phyloP scores from a whole-genome alignment of 2,329 filamentous ascomycete genomes.

The Aspergillus clavatus region DNA sequence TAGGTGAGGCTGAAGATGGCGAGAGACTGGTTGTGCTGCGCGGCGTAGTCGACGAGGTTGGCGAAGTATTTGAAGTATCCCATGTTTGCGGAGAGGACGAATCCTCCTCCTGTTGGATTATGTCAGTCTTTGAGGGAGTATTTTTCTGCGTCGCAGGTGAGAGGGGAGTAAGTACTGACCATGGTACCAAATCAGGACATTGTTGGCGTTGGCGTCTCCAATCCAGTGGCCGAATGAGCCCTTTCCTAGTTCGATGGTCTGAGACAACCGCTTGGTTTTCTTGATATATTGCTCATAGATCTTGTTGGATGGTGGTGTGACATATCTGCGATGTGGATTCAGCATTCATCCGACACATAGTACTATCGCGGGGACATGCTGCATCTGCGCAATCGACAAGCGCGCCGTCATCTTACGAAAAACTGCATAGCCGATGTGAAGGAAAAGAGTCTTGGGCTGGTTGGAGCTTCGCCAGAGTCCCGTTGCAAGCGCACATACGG shows the following conservation, averaged over 20 bases:
- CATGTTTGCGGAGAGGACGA: slow-evolving; percentile 44
- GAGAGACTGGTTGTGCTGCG: slow-evolving; percentile 41
- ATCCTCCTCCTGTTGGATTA: slow-evolving; percentile 49
- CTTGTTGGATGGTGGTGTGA: slow-evolving; percentile 22
- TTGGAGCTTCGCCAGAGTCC: slow-evolving; percentile 24
- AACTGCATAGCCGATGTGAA: slow-evolving; percentile 34
- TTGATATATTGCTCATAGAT: slow-evolving; percentile 28
- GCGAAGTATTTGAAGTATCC: slow-evolving; percentile 49
- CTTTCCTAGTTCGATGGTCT: slow-evolving; percentile 29
- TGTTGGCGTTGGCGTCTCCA: slow-evolving; percentile 32
- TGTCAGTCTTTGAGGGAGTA: too few relatives aligned
- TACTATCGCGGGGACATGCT: slow-evolving; percentile 15
- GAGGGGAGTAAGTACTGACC: slow-evolving; percentile 18
- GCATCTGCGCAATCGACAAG: slow-evolving; percentile 26
- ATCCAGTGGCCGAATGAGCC: slow-evolving; percentile 38
- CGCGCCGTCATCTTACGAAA: slow-evolving; percentile 29
- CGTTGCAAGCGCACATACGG: slow-evolving; percentile 26
- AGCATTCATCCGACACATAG: neutral
- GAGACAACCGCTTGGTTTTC: slow-evolving; percentile 18
- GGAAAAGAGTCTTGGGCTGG: slow-evolving; percentile 26
- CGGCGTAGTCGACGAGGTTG: slow-evolving; percentile 41
- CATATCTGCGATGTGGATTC: slow-evolving; percentile 10
- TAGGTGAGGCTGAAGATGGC: slow-evolving; percentile 55
- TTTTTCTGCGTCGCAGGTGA: too few relatives aligned
- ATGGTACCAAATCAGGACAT: slow-evolving; percentile 39